A percentile compares a stretch with the other conserved stretches of the same genome.
Conservation (phyloP, 352 stramenopile species). For the Globisporangium carolinianum region DNA sequence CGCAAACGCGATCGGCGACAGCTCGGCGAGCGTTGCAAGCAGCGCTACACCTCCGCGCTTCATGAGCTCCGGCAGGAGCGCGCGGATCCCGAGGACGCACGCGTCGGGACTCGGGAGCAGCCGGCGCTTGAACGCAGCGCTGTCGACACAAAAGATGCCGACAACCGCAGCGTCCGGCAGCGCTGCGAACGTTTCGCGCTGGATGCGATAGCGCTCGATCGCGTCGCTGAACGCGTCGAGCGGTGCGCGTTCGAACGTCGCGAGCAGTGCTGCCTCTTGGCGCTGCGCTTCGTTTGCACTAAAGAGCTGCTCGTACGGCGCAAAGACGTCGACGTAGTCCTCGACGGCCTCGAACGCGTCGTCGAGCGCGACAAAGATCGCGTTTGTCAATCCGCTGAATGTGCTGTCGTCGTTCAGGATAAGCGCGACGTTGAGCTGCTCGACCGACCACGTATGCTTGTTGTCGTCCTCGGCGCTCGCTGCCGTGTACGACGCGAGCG, state of each 20-base stretch:
- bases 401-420: conserved; percentile 80
- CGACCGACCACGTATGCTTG: conserved; percentile 73
- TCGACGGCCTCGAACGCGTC: conserved; percentile 76
- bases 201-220: conserved; percentile 75
- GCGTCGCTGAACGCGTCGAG: conserved; percentile 78
- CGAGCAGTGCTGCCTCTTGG: background rate
- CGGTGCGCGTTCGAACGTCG: conserved; percentile 6
- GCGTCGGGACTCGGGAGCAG: conserved; percentile 87
- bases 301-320: conserved; percentile 84
- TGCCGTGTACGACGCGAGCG: conserved; percentile 69
- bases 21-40: conserved; percentile 74
- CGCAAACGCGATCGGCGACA: conserved; percentile 82
- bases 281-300: conserved; percentile 74
- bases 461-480: conserved; percentile 79
- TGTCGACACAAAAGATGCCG: conserved; percentile 92
- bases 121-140: conserved; percentile 72
- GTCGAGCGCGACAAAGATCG: conserved; percentile 79
- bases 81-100: conserved; percentile 79
- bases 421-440: conserved; percentile 70
- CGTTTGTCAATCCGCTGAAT: conserved; percentile 77
- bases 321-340: conserved; percentile 88
- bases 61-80: conserved; percentile 89
- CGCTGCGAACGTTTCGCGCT: conserved; percentile 73
- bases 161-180: conserved; percentile 82
- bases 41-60: conserved; percentile 69